phyloP scores from a whole-genome alignment of 768 basidiomycete genomes.

The Macrolepiota fuliginosa region DNA sequence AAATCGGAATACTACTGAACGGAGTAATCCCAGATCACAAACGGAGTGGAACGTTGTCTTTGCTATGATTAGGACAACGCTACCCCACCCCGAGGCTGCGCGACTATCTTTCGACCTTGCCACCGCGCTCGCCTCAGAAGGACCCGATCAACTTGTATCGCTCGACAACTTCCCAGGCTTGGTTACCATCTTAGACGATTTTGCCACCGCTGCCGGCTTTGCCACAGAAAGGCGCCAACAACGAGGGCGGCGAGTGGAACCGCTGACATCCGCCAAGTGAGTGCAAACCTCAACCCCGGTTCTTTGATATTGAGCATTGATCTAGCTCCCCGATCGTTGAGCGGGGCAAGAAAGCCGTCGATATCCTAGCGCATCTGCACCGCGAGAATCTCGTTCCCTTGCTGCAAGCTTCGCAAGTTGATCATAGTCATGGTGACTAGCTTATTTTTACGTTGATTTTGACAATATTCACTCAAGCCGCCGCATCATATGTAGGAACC shows the following conservation, averaged over 20 bases:
- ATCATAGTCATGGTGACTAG: constrained; percentile 38
- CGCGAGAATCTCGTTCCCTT: constrained; percentile 56
- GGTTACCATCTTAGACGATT: constrained; percentile 81
- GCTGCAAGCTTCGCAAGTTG: constrained; percentile 44
- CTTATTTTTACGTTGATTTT: neutral
- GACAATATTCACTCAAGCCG: neutral
- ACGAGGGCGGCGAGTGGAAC: constrained; percentile 48
- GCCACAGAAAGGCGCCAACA: constrained; percentile 57
- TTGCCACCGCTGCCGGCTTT: constrained; percentile 69
- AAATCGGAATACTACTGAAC: constrained; percentile 1
- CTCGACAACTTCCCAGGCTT: constrained; percentile 81
- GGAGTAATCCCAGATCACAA: constrained; percentile 54
- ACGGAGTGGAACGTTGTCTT: constrained; percentile 97
- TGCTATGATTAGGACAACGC: constrained; percentile 81
- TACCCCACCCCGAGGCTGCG: constrained; percentile 84
- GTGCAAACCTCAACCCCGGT: constrained; percentile 13
- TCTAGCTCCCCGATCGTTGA: constrained; percentile 72
- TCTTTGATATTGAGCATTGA: constrained; percentile 10
- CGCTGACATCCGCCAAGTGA: constrained; percentile 51
- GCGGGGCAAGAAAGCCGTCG: constrained; percentile 80
- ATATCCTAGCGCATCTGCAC: constrained; percentile 73
- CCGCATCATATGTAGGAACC: constrained; percentile 32
- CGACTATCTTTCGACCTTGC: constrained; percentile 82
- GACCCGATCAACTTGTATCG: constrained; percentile 57
- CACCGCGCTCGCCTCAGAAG: constrained; percentile 59